phyloP scores from a whole-genome alignment of 192 early-diverging fungal genomes.

The Umbelopsis sp. region DNA sequence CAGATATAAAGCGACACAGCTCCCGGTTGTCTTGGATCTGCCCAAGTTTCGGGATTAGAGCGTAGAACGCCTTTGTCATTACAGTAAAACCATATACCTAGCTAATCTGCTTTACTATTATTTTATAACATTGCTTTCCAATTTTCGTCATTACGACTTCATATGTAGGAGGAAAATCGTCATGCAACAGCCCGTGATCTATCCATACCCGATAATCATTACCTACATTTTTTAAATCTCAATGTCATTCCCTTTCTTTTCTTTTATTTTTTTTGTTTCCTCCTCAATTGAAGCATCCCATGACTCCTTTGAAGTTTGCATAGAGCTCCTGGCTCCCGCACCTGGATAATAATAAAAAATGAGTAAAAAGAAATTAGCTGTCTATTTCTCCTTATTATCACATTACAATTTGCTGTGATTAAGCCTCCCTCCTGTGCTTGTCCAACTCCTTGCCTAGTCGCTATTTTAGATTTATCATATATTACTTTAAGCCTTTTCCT shows the following conservation, averaged over 20 bases:
- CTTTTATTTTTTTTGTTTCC: no score
- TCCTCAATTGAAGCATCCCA: not conserved
- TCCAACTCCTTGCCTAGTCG: conserved; percentile 1
- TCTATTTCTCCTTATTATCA: not conserved
- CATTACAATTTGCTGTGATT: not conserved
- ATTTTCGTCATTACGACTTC: no score
- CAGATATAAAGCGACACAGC: conserved; percentile 20
- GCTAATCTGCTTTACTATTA: no score
- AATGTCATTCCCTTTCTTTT: no score
- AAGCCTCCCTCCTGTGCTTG: not conserved
- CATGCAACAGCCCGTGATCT: no score
- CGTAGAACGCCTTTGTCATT: no score
- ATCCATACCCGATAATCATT: no score
- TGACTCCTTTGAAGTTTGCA: not conserved
- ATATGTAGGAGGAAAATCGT: no score
- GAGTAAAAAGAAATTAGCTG: not conserved
- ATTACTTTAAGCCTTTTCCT: not conserved
- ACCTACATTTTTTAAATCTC: no score
- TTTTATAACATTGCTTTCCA: no score
- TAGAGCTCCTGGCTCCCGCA: conserved; percentile 1
- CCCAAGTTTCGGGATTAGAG: not conserved
- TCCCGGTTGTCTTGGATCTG: conserved; percentile 36
- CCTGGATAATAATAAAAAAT: not conserved
- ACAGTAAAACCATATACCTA: no score
- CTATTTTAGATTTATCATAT: not conserved